A percentile compares a stretch with the other conserved stretches of the same genome.
These are phyloP conservation scores for Barnettozyma pratensis DNA, from an alignment of 805 yeast genomes.

Conservation along the genomic window DNA sequence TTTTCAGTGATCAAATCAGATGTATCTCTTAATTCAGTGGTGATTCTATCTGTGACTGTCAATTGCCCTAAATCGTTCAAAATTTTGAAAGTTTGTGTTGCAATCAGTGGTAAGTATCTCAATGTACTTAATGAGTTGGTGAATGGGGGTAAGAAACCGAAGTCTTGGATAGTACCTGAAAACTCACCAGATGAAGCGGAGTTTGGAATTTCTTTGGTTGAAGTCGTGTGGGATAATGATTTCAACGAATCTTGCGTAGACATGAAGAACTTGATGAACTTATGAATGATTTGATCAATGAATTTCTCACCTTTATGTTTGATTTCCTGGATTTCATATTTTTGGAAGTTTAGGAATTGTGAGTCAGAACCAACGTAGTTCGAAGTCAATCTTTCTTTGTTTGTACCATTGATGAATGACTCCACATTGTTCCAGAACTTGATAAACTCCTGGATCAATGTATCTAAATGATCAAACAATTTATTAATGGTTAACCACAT, in stretches of 20 bases:
- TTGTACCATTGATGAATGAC: constrained; percentile 45
- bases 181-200: constrained; percentile 6
- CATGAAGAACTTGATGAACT: constrained; percentile 27
- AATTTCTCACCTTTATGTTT: constrained; percentile 35
- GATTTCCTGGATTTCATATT: constrained; percentile 37
- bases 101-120: constrained; percentile 43
- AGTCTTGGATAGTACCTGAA: constrained; percentile 29
- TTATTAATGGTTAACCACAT: constrained; percentile 51
- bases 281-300: constrained; percentile 29
- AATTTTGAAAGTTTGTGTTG: constrained; percentile 36
- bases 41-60: constrained; percentile 33
- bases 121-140: constrained; percentile 59
- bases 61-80: constrained; percentile 41
- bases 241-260: constrained; percentile 26
- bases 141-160: constrained; percentile 59
- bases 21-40: constrained; percentile 32
- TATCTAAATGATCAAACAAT: constrained; percentile 36
- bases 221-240: not conserved
- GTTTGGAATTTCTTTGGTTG: not conserved
- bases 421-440: constrained; percentile 52
- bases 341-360: constrained; percentile 36
- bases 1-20: constrained; percentile 36
- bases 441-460: constrained; percentile 35
- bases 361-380: constrained; percentile 29
- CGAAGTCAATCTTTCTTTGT: constrained; percentile 32